These are phyloP conservation scores for Didymella exigua DNA, from an alignment of 2,329 filamentous ascomycete species.

Conservation along the genomic window DNA sequence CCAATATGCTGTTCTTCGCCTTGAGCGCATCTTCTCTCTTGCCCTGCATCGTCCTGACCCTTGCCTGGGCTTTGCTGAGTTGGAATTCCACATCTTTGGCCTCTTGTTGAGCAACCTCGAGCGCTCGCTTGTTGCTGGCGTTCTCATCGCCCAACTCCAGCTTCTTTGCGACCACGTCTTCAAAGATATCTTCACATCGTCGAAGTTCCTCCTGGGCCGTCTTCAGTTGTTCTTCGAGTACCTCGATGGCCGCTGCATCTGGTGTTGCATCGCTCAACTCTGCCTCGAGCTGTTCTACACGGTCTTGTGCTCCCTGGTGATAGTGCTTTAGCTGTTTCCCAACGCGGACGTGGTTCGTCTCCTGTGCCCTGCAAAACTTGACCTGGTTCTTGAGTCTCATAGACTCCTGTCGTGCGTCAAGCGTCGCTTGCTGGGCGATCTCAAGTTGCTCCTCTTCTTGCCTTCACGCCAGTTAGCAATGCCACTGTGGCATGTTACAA, in stretches of 20 bases:
- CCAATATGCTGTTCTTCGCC: conserved; percentile 51
- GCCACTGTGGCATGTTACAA: not conserved
- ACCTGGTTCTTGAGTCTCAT: conserved; percentile 48
- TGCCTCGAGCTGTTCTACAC: conserved; percentile 69
- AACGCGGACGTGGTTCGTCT: conserved; percentile 57
- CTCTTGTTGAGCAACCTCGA: conserved; percentile 38
- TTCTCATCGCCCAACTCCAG: conserved; percentile 50
- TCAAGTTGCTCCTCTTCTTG: conserved; percentile 56
- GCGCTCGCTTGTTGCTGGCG: conserved; percentile 32
- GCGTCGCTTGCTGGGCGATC: conserved; percentile 55
- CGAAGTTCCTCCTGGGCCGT: conserved; percentile 58
- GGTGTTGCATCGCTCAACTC: conserved; percentile 63
- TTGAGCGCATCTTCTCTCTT: conserved; percentile 45
- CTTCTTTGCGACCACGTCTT: conserved; percentile 56
- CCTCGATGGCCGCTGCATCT: conserved; percentile 62
- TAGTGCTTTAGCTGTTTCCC: conserved; percentile 59
- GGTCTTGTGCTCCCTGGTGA: conserved; percentile 65
- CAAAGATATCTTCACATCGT: conserved; percentile 49
- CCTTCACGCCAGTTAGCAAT: conserved; percentile 21
- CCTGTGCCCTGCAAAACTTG: conserved; percentile 56
- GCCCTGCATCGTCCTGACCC: conserved; percentile 37
- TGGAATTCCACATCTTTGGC: conserved; percentile 30
- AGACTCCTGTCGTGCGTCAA: conserved; percentile 33
- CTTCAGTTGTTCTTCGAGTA: conserved; percentile 57
- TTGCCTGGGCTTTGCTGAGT: conserved; percentile 38